Base-by-base conservation (phyloP, 2,329 filamentous ascomycete genomes). In the Exophiala mesophila region DNA sequence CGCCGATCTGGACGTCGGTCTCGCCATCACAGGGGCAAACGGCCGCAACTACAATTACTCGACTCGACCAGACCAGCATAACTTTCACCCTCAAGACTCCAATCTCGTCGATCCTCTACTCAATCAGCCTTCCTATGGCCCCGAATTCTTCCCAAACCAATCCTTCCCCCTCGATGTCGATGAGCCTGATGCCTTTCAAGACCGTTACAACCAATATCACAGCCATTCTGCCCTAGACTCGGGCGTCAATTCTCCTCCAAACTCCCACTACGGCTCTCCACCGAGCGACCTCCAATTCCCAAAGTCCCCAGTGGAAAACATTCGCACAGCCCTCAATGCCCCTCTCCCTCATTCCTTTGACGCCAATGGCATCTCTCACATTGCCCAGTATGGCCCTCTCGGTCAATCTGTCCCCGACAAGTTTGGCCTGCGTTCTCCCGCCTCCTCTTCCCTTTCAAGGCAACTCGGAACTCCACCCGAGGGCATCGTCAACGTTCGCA, bases 261-360 rank as follows among this genome's bases (percentile, higher is more conserved):
- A 72, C 19, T 78, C 77, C 12, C 75, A 74, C 50, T 95, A 89
- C 61, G 90, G 89, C 52, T 96, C 90, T 10, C 89, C 90, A 6
- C 79, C 83, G 38, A 86, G 88, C 55, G 78, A 83, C 41, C 77
- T 83, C 45, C 80, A 85, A n/a, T 73, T 89, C 28, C 85, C 85
- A 17, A 76, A 92, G 39, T 94, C 89, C 10, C 88, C 89, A 1
- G 76, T 76, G 36, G 78, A 79, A 38, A 74, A 73, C 55, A 40
- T 50, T n/a, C 78, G 79, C 39, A 92, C 86, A n/a, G 86, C 94
- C 10, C 76, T 96, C 50, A 90, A 97, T 67, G 92, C 88, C 2
- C 88, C 88, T 12, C 76, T 97, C 6, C 92, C 92, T 1, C 87
- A 89, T 6, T 97, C 90, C 0, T 96, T 97, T 62, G 92, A 97